Conservation (phyloP, 345 rosid species). For the Anacardium occidentale region DNA sequence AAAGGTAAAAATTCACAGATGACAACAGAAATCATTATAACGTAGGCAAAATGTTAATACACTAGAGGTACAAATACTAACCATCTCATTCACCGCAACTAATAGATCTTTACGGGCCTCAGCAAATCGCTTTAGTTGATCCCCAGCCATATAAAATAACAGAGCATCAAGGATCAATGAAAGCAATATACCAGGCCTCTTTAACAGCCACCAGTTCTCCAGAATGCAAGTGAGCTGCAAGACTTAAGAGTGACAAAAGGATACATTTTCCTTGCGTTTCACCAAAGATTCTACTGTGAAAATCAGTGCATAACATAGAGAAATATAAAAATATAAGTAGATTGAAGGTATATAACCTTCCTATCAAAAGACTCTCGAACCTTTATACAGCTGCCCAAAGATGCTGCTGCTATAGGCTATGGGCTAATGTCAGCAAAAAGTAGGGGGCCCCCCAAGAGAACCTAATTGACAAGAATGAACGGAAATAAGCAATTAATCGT, state of each 20-base stretch:
- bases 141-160: slow-evolving; percentile 84
- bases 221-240: slow-evolving; percentile 95
- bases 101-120: slow-evolving; percentile 86
- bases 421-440: slow-evolving; percentile 84
- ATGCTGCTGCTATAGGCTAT: slow-evolving; percentile 91
- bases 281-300: slow-evolving; percentile 6
- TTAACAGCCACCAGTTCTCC: slow-evolving; percentile 98
- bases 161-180: slow-evolving; percentile 90
- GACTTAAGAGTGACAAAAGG: slow-evolving; percentile 42
- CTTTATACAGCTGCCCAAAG: slow-evolving; percentile 99
- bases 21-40: background rate
- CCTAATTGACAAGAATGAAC: background rate
- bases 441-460: background rate
- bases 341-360: slow-evolving; percentile 14
- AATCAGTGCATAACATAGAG: slow-evolving; percentile 6
- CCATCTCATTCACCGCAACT: slow-evolving; percentile 96
- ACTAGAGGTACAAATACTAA: slow-evolving; percentile 35
- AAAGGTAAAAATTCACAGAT: background rate
- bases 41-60: background rate
- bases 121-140: slow-evolving; percentile 90
- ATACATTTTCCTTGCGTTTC: slow-evolving; percentile 29
- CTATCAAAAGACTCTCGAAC: slow-evolving; percentile 40
- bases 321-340: background rate
- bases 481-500: background rate
- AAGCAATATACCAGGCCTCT: slow-evolving; percentile 86